Evolutionary conservation across 306 rosid genomes (phyloP).

Genomic region (Luffa acutangula): DNA sequence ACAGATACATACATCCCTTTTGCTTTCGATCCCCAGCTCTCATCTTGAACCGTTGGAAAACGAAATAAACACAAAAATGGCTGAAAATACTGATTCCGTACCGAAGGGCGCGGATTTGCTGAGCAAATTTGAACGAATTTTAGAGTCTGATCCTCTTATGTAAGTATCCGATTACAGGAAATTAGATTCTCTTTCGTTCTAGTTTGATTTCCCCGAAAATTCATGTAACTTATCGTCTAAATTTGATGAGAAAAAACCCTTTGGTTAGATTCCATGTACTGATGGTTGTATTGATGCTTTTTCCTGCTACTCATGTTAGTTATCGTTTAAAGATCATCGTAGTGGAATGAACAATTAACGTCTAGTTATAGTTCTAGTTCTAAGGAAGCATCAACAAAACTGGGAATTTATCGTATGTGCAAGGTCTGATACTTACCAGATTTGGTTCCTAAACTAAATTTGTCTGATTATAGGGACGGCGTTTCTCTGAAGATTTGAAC

Average conservation of each 20-base stretch:
- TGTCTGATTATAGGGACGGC: not conserved
- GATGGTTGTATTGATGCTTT: not conserved
- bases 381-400: not conserved
- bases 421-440: not conserved
- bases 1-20: not conserved
- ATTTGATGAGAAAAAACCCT: not conserved
- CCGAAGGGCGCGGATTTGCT: conserved; percentile 30
- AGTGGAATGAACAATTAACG: not conserved
- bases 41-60: not conserved
- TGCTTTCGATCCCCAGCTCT: not conserved
- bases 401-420: not conserved
- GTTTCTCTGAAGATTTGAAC: not conserved
- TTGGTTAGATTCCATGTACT: not conserved
- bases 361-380: not conserved
- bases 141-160: conserved; percentile 66
- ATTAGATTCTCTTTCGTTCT: not conserved
- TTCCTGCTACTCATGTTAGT: not conserved
- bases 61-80: conserved; percentile 17
- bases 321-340: not conserved
- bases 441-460: not conserved
- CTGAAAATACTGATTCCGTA: conserved; percentile 18
- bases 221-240: not conserved
- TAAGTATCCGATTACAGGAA: conserved; percentile 17
- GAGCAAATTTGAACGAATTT: conserved; percentile 44
- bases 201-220: not conserved